A percentile compares a stretch with the other conserved stretches of the same genome.
phyloP scores from a whole-genome alignment of 768 basidiomycete species.

The Arthromyces matolae region DNA sequence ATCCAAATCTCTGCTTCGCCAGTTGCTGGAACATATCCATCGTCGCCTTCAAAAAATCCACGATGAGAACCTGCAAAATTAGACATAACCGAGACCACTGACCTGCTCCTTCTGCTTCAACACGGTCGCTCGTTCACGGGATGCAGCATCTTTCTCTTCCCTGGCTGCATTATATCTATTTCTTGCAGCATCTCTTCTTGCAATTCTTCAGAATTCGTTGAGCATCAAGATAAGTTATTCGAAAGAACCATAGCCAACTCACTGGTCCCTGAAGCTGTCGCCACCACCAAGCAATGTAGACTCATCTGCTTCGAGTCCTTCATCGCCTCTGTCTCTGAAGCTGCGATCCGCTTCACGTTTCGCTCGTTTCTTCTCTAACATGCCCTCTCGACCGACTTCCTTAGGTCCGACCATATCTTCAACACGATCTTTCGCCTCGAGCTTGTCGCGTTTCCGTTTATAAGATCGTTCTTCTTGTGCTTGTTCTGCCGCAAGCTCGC shows the following conservation, averaged over 20 bases:
- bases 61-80: no score
- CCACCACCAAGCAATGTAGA: slow-evolving; percentile 77
- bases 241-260: slow-evolving; percentile 22
- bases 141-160: slow-evolving; percentile 48
- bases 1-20: slow-evolving; percentile 29
- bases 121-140: slow-evolving; percentile 59
- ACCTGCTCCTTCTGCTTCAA: slow-evolving; percentile 76
- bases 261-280: slow-evolving; percentile 81
- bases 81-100: no score
- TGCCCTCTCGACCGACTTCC: slow-evolving; percentile 75
- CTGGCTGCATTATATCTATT: slow-evolving; percentile 43
- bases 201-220: slow-evolving; percentile 47
- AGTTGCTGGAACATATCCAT: slow-evolving; percentile 96
- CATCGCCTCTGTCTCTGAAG: slow-evolving; percentile 76
- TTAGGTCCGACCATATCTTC: slow-evolving; percentile 83
- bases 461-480: slow-evolving; percentile 47
- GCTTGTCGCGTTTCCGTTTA: slow-evolving; percentile 65
- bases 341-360: slow-evolving; percentile 66
- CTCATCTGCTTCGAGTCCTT: slow-evolving; percentile 76
- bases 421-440: slow-evolving; percentile 61
- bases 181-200: slow-evolving; percentile 69
- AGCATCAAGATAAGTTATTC: not conserved
- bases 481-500: slow-evolving; percentile 56
- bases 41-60: slow-evolving; percentile 59
- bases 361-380: slow-evolving; percentile 82